Evolutionary conservation across 805 yeast genomes (phyloP), one percentile per base, ranked within the genome.

Genomic region (Cyberlindnera xishuangbannaensis): DNA sequence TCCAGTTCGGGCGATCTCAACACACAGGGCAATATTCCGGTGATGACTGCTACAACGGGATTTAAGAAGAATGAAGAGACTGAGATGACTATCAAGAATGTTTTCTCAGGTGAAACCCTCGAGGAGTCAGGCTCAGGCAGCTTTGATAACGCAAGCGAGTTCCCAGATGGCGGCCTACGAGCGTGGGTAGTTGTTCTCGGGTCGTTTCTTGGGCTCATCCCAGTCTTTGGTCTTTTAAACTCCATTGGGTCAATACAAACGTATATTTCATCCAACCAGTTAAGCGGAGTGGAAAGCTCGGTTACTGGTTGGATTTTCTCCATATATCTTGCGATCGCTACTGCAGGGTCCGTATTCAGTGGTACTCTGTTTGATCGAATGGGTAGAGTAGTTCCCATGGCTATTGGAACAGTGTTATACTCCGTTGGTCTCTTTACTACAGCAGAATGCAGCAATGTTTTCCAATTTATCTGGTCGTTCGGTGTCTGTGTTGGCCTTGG

Each of bases 231-330:
- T 2, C 50, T 76, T 24, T 55, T 76, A 38, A 78, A 78, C 44
- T 62, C 82, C 0, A 61, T 75, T 18, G 86, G 88, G 36, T 79
- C 80, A 1, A 65, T 80, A 25, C 79, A 80, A 54, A 68, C 82
- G 0, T 78, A 79, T 45, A 68, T 80, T 5, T 65, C 65, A 1
- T 44, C 50, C 19, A 51, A 79, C 54, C 87, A 80, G 53, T 58
- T 80, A 45, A 64, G 61, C 5, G 49, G 62, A 18, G 64, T 65
- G 1, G 58, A 71, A 5, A 61, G 74, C 1, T 65, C 81, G 2
- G 62, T 72, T 3, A 68, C 83, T 3, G 51, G 49, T 12, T 77
- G 85, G 84, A 73, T 79, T 36, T 80, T 79, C 47, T 78, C 86
- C 6, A 59, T 79, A 16, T 77, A 69, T 48, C 50, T 73, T 38